These are phyloP conservation scores for Fragilaria crotonensis DNA, from an alignment of 108 stramenopile species.

Conservation along the genomic window DNA sequence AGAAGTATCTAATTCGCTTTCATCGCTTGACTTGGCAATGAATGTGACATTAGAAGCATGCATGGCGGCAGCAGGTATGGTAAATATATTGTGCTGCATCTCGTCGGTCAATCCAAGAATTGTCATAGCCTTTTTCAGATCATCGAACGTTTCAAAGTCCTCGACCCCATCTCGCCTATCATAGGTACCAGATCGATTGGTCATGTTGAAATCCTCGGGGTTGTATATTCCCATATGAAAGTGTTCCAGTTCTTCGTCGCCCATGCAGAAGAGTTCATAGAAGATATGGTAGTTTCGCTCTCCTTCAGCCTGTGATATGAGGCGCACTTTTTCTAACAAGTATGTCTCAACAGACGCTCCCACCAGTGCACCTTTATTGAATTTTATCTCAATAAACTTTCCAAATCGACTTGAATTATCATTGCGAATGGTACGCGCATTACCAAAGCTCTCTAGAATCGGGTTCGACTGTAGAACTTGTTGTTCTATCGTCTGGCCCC, in stretches of 20 bases:
- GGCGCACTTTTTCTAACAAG: conserved; percentile 71
- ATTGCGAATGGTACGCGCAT: conserved; percentile 88
- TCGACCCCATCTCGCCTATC: conserved; percentile 45
- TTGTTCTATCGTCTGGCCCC: conserved; percentile 41
- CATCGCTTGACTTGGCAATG: conserved; percentile 35
- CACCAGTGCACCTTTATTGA: conserved; percentile 27
- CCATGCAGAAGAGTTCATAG: conserved; percentile 61
- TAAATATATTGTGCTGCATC: conserved; percentile 34
- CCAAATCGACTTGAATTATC: conserved; percentile 84
- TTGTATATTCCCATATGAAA: conserved; percentile 9
- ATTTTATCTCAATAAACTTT: conserved; percentile 52
- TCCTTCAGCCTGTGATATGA: conserved; percentile 40
- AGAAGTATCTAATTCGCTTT: conserved; percentile 30
- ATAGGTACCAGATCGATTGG: conserved; percentile 39
- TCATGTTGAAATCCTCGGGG: conserved; percentile 40
- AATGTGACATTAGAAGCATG: conserved; percentile 59
- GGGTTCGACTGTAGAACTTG: conserved; percentile 85
- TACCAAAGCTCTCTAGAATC: conserved; percentile 89
- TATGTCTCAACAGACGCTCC: conserved; percentile 79
- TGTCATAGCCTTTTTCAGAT: conserved; percentile 37
- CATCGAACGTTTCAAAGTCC: conserved; percentile 34
- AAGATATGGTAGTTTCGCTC: conserved; percentile 90
- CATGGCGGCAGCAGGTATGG: conserved; percentile 37
- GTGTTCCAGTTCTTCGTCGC: background rate
- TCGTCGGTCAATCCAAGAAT: conserved; percentile 39